Conservation (phyloP, 2,329 filamentous ascomycete genomes). For the Fusarium chlamydosporum region DNA sequence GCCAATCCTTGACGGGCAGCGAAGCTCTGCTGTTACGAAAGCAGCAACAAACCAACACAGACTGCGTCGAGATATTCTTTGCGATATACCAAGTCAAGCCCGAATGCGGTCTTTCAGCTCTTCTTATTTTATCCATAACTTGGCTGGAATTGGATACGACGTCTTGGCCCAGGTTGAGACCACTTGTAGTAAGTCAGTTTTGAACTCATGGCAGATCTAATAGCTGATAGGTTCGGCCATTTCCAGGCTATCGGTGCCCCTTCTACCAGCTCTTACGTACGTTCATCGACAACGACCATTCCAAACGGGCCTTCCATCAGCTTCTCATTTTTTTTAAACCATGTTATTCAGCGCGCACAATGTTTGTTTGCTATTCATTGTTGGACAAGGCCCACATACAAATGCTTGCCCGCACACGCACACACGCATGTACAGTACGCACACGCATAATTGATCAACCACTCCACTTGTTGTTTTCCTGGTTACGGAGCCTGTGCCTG, state of each 20-base stretch:
- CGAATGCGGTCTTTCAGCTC: not conserved
- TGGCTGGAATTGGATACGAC: constrained; percentile 26
- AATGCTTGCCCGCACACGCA: constrained; percentile 12
- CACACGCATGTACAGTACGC: constrained; percentile 4
- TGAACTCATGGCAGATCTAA: constrained; percentile 30
- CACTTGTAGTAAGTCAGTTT: constrained; percentile 30
- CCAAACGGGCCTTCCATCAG: constrained; percentile 33
- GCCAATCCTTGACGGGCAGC: constrained; percentile 26
- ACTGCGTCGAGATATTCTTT: not conserved
- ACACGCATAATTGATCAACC: constrained; percentile 30
- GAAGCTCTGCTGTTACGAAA: constrained; percentile 1
- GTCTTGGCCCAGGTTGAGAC: constrained; percentile 31
- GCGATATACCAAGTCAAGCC: not conserved
- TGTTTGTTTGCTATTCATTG: constrained; percentile 29
- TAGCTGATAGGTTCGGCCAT: constrained; percentile 36
- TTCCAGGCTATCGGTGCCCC: constrained; percentile 33
- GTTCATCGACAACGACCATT: constrained; percentile 13
- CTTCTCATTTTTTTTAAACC: constrained; percentile 21
- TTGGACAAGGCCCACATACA: constrained; percentile 23
- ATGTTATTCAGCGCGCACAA: constrained; percentile 10
- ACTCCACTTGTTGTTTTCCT: constrained; percentile 20
- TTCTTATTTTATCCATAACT: constrained; percentile 6
- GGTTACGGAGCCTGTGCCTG: constrained; percentile 9
- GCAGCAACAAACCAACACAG: constrained; percentile 5
- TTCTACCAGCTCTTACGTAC: constrained; percentile 33